phyloP scores from a whole-genome alignment of 371 early-diverging fungal species.

The Lichtheimia ramosa region DNA sequence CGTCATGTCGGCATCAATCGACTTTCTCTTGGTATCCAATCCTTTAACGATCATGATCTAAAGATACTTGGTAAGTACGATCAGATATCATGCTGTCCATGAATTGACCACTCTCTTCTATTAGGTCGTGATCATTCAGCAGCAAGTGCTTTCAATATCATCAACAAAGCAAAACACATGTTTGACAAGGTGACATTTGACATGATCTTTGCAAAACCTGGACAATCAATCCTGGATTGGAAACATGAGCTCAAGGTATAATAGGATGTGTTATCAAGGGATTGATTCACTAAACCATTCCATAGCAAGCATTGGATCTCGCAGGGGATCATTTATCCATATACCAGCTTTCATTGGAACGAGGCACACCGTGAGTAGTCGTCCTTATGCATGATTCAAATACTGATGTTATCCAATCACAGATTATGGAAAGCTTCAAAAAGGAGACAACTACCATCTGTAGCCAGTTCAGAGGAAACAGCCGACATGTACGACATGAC shows the following conservation, averaged over 20 bases:
- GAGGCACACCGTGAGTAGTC: conserved; percentile 71
- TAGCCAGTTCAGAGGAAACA: conserved; percentile 56
- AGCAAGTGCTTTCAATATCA: conserved; percentile 53
- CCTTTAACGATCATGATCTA: conserved; percentile 61
- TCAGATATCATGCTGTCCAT: too few relatives aligned
- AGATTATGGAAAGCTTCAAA: conserved; percentile 58
- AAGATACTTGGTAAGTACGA: conserved; percentile 25
- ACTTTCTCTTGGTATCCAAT: conserved; percentile 81
- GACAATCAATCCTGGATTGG: conserved; percentile 71
- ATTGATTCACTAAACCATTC: background rate
- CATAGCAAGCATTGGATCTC: conserved; percentile 47
- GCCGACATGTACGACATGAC: conserved; percentile 81
- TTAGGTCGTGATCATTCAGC: conserved; percentile 77
- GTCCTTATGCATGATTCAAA: background rate
- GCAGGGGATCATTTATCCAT: conserved; percentile 73
- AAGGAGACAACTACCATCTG: conserved; percentile 27
- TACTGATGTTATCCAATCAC: background rate
- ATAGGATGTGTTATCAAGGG: background rate
- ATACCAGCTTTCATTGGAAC: conserved; percentile 85
- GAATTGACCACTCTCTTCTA: background rate
- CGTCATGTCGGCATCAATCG: conserved; percentile 74
- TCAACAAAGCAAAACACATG: conserved; percentile 53
- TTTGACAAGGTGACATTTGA: conserved; percentile 78
- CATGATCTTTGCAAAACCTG: conserved; percentile 83
- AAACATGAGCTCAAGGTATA: conserved; percentile 56